Percentiles rank a stretch among this genome's conserved stretches.
Evolutionary conservation across 495 filamentous ascomycete genomes (phyloP).

Genomic region (Chaetomium cochliodes): DNA sequence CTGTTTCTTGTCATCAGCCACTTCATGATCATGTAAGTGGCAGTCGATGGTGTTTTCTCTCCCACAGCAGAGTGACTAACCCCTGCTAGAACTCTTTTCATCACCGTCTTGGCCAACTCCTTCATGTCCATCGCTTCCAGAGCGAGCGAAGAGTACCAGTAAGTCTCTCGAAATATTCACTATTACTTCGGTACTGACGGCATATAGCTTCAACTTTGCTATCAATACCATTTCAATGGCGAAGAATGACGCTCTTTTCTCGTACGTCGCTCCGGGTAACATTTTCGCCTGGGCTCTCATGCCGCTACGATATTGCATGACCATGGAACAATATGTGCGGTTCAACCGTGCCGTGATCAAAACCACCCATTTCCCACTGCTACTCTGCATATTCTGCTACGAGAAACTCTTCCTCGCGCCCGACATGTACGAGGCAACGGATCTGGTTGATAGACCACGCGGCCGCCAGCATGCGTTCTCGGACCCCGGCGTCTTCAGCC

Average conservation of each 20-base stretch:
- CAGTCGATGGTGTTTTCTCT: neutral
- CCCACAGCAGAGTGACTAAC: slow-evolving; percentile 8
- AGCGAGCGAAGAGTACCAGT: slow-evolving; percentile 86
- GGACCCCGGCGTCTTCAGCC: slow-evolving; percentile 64
- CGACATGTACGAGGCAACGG: slow-evolving; percentile 70
- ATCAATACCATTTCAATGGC: slow-evolving; percentile 96
- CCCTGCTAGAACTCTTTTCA: slow-evolving; percentile 65
- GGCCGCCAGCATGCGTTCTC: slow-evolving; percentile 48
- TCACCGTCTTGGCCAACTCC: slow-evolving; percentile 88
- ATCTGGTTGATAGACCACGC: slow-evolving; percentile 57
- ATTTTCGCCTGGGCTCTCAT: slow-evolving; percentile 83
- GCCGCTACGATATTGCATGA: slow-evolving; percentile 73
- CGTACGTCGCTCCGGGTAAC: slow-evolving; percentile 85
- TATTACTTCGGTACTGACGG: neutral
- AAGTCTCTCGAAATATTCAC: slow-evolving; percentile 16
- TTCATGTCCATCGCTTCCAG: slow-evolving; percentile 94
- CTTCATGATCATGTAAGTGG: slow-evolving; percentile 74
- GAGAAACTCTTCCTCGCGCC: slow-evolving; percentile 72
- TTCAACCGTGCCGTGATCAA: slow-evolving; percentile 87
- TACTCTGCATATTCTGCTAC: slow-evolving; percentile 82
- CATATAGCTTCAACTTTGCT: slow-evolving; percentile 71
- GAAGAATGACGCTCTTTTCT: slow-evolving; percentile 90
- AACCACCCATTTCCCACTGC: slow-evolving; percentile 79
- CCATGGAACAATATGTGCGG: slow-evolving; percentile 73
- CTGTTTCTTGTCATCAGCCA: slow-evolving; percentile 90